These are phyloP conservation scores for Oryza nivara DNA, from an alignment of 176 grass and related monocot genomes.

Conservation along the genomic window DNA sequence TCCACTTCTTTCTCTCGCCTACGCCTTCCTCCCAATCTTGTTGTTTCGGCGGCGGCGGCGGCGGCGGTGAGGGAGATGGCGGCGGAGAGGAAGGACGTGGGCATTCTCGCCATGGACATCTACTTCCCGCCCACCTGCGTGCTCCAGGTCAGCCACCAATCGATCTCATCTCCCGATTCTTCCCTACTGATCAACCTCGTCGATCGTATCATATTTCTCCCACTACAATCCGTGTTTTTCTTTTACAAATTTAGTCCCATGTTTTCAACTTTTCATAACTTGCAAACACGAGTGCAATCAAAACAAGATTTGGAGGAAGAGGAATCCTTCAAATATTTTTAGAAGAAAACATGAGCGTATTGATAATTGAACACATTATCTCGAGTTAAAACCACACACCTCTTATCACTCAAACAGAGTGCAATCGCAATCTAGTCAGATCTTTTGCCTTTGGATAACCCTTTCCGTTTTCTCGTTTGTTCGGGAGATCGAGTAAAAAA, in stretches of 20 bases:
- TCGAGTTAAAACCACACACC: no score
- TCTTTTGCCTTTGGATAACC: background rate
- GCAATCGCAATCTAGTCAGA: background rate
- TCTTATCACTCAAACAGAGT: no score
- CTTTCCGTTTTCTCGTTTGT: background rate
- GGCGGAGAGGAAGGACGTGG: slow-evolving; percentile 57
- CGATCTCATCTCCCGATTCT: background rate
- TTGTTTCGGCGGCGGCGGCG: background rate
- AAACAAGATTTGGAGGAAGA: no score
- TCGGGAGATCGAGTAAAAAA: background rate
- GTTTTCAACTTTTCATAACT: no score
- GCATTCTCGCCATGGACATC: slow-evolving; percentile 92
- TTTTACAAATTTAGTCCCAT: background rate
- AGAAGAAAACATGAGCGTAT: no score
- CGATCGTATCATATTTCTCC: background rate
- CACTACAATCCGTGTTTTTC: background rate
- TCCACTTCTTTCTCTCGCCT: background rate
- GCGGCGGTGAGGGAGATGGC: slow-evolving; percentile 32
- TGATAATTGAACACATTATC: no score
- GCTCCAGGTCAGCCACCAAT: slow-evolving; percentile 51
- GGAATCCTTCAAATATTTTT: no score
- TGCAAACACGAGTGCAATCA: background rate
- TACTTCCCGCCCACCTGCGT: slow-evolving; percentile 93
- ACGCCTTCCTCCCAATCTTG: background rate
- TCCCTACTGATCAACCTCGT: background rate